phyloP scores from a whole-genome alignment of 2,329 filamentous ascomycete genomes.

The Epicoccum nigrum region DNA sequence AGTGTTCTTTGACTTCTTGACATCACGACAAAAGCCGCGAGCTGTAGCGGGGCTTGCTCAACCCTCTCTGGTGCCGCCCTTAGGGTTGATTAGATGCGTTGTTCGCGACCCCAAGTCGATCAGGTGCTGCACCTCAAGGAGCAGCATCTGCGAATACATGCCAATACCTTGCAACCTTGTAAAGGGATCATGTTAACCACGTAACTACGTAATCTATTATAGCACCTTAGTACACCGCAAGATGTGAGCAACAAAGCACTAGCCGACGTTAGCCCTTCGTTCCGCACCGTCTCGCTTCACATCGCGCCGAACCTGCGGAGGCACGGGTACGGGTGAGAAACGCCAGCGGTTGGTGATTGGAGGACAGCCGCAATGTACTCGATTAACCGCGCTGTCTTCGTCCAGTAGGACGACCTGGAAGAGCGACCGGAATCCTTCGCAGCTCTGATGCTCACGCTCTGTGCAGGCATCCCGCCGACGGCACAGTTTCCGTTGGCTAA shows the following conservation, averaged over 20 bases:
- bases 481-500: slow-evolving; percentile 9
- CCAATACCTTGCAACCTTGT: slow-evolving; percentile 6
- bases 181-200: slow-evolving; percentile 3
- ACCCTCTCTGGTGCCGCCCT: background rate
- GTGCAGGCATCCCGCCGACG: slow-evolving; percentile 2
- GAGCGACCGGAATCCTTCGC: background rate
- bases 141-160: slow-evolving; percentile 12
- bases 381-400: slow-evolving; percentile 12
- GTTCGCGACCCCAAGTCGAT: background rate
- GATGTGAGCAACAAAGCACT: slow-evolving; percentile 15
- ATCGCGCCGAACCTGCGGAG: slow-evolving; percentile 15
- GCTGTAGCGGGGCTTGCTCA: background rate
- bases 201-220: slow-evolving; percentile 15
- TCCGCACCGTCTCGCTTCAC: slow-evolving; percentile 20
- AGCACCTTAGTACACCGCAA: slow-evolving; percentile 17
- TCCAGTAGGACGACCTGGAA: slow-evolving; percentile 7
- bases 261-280: slow-evolving; percentile 10
- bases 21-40: background rate
- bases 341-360: slow-evolving; percentile 22
- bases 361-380: slow-evolving; percentile 24
- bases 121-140: slow-evolving; percentile 9
- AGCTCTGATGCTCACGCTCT: background rate
- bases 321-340: slow-evolving; percentile 3
- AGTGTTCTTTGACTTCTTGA: background rate
- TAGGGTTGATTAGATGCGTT: slow-evolving; percentile 8